Conservation (phyloP, 257 asterid species). For the Ocimum tenuiflorum region DNA sequence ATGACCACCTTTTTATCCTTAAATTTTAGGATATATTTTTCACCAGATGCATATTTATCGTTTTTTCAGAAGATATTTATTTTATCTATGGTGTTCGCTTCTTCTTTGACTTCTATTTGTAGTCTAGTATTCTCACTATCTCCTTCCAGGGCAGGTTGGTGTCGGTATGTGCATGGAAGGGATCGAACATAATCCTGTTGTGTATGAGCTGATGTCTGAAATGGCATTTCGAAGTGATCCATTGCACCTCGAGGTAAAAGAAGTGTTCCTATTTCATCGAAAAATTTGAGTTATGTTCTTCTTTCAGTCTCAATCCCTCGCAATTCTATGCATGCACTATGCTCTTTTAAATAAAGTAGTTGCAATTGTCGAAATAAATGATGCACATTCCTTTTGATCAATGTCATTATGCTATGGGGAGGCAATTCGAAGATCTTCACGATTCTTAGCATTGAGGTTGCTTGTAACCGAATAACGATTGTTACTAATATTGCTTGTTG, state of each 20-base stretch:
- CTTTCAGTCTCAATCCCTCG: neutral
- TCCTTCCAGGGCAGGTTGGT: constrained; percentile 57
- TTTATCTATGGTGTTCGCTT: neutral
- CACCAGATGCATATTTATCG: no score
- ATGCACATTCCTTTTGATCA: neutral
- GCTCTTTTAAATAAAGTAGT: neutral
- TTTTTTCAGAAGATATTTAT: no score
- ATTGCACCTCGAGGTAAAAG: constrained; percentile 59
- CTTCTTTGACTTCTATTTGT: constrained; percentile 12
- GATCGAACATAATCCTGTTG: constrained; percentile 93
- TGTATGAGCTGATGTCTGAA: constrained; percentile 91
- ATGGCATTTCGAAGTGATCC: constrained; percentile 75
- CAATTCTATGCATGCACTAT: neutral
- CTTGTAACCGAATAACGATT: no score
- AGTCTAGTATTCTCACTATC: constrained; percentile 20
- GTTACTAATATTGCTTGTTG: neutral
- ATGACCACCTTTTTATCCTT: no score
- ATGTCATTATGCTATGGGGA: neutral
- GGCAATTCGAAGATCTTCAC: no score
- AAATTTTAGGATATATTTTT: no score
- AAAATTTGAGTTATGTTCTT: neutral
- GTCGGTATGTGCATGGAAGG: constrained; percentile 99
- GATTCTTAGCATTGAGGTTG: no score
- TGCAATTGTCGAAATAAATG: neutral
- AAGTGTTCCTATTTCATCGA: neutral